Base-by-base conservation (phyloP, 768 basidiomycete genomes). In the Russula olivacea region DNA sequence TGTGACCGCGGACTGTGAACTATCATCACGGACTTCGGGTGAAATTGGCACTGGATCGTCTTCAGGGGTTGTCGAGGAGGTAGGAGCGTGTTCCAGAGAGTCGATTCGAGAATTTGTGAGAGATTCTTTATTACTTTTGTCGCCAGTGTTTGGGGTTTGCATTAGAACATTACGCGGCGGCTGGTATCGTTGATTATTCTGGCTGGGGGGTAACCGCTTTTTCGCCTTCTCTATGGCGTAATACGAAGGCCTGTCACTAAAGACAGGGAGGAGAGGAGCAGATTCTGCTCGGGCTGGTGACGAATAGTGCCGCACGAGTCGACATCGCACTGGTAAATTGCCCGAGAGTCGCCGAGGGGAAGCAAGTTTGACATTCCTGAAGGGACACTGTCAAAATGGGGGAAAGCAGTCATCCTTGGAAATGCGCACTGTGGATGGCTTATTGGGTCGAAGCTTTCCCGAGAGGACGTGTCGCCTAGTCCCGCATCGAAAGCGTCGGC, bases 201-300 rank as follows among this genome's bases (percentile, higher is more conserved):
- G 48, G 19, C 21, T 28, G 19, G 15, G 23, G 21, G 32, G 2
- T 30, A 34, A 3, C 12, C 28, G 41, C 21, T 45, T 64, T 21
- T 55, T 45, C 10, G 14, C 32, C 8, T 49, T 19, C 34, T 32
- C 19, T 55, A 32, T 45, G 17, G 30, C 2, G 21, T 2, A 9
- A n/a, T 1, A 6, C 19, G 28, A 59, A 55, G 45, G 38, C 9
- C 17, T 3, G 30, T 10, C n/a, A 36, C 15, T 51, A 32, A 59
- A 55, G 41, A 60, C 48, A 17, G 58, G 58, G 54, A 55, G 63
- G 34, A 60, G 19, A 25, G 59, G 63, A 12, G 54, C 19, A 15
- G 48, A 10, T 53, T 45, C 41, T 9, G 58, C 47, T 19, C 40
- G 54, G 25, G 40, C 25, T 45, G 11, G 63, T 23, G 63, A 64